Conservation (phyloP, 2,329 filamentous ascomycete genomes). For the Aspergillus ustus region DNA sequence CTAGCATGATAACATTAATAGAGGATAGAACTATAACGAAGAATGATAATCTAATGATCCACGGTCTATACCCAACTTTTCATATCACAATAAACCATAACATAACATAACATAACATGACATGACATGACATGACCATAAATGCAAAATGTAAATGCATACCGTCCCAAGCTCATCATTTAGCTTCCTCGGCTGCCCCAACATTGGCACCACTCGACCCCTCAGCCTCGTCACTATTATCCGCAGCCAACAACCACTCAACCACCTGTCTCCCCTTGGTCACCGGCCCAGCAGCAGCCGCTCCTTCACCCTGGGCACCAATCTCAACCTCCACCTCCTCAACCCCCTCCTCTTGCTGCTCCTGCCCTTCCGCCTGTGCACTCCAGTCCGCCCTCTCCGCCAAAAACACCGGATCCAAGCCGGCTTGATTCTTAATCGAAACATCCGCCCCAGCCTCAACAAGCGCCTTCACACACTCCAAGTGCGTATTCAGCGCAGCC, state of each 20-base stretch:
- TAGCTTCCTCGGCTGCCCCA: constrained; percentile 14
- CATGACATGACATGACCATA: neutral
- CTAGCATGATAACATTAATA: constrained; percentile 15
- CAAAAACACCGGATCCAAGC: constrained; percentile 78
- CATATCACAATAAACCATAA: neutral
- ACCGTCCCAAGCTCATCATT: neutral
- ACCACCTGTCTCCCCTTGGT: constrained; percentile 46
- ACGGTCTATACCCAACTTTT: constrained; percentile 7
- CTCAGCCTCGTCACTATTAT: constrained; percentile 42
- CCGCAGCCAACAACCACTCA: constrained; percentile 47
- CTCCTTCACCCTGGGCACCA: constrained; percentile 17
- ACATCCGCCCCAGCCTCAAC: constrained; percentile 78
- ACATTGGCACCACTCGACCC: constrained; percentile 32
- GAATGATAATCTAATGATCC: constrained; percentile 3
- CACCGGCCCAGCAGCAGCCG: constrained; percentile 25
- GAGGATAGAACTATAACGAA: constrained; percentile 6
- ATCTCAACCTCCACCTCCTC: constrained; percentile 26
- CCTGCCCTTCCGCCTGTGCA: constrained; percentile 50
- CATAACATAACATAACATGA: neutral
- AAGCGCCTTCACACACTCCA: constrained; percentile 77
- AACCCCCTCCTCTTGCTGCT: constrained; percentile 24
- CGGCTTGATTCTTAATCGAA: constrained; percentile 77
- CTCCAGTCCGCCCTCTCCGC: constrained; percentile 72
- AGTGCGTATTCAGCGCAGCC: constrained; percentile 87
- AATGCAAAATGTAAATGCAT: neutral